phyloP scores from a whole-genome alignment of 495 filamentous ascomycete species.

The Aspergillus sclerotioniger region DNA sequence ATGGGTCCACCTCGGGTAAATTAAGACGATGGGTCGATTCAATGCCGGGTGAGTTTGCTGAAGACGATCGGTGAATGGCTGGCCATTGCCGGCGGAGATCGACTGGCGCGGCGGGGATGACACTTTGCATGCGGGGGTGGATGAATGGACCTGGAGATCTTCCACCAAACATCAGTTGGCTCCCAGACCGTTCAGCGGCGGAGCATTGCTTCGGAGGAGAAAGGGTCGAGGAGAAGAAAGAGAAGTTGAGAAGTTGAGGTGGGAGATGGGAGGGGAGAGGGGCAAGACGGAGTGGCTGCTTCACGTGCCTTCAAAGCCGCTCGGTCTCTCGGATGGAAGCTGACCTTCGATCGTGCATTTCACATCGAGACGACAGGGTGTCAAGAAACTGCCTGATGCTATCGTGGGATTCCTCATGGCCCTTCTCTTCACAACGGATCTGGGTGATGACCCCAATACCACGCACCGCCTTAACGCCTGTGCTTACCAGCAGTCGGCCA shows the following conservation, averaged over 20 bases:
- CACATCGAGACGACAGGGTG: too few relatives aligned
- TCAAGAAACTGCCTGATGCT: neutral
- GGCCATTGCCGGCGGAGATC: neutral
- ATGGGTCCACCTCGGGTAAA: constrained; percentile 1
- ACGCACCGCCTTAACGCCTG: constrained; percentile 7
- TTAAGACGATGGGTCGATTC: neutral
- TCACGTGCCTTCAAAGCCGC: neutral
- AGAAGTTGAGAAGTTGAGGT: neutral
- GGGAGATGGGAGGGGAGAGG: neutral
- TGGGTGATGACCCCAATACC: neutral
- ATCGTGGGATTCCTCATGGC: neutral
- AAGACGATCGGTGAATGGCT: neutral
- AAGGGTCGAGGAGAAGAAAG: neutral
- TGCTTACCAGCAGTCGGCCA: constrained; percentile 7
- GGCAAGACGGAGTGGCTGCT: neutral
- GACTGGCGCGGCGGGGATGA: neutral
- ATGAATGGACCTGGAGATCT: neutral
- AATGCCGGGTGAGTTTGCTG: neutral
- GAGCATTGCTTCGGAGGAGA: neutral
- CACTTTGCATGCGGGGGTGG: neutral
- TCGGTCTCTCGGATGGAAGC: too few relatives aligned
- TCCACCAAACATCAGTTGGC: neutral
- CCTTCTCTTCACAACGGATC: neutral
- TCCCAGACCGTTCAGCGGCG: neutral
- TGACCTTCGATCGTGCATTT: too few relatives aligned